phyloP scores from a whole-genome alignment of 441 rosid species.

The Melastoma candidum region DNA sequence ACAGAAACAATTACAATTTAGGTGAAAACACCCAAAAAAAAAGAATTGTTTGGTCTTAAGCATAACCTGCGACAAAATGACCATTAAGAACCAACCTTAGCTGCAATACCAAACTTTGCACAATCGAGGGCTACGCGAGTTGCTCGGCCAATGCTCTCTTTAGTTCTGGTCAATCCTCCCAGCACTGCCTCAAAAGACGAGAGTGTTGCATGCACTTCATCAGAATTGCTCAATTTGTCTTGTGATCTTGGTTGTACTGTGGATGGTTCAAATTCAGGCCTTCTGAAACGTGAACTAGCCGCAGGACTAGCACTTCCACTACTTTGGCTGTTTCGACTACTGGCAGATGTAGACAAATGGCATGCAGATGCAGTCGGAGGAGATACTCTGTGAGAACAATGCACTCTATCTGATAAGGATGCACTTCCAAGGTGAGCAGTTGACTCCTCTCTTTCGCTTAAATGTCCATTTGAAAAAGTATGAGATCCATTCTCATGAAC shows the following conservation, averaged over 20 bases:
- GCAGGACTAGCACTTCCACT: constrained; percentile 48
- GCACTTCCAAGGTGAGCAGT: constrained; percentile 23
- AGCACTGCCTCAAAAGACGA: constrained; percentile 69
- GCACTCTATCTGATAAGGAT: constrained; percentile 39
- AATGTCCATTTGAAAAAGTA: constrained; percentile 32
- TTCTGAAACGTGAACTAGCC: constrained; percentile 31
- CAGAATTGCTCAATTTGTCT: constrained; percentile 33
- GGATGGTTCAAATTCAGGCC: constrained; percentile 29
- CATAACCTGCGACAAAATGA: no score
- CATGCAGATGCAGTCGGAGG: constrained; percentile 35
- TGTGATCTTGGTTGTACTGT: constrained; percentile 27
- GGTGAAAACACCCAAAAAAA: no score
- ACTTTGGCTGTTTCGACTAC: constrained; percentile 50
- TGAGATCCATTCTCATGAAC: constrained; percentile 21
- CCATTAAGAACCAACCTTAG: constrained; percentile 42
- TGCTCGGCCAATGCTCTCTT: constrained; percentile 92
- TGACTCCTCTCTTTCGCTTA: constrained; percentile 25
- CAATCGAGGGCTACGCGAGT: constrained; percentile 89
- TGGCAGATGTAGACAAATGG: constrained; percentile 64
- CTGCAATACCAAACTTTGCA: constrained; percentile 60
- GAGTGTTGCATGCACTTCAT: constrained; percentile 48
- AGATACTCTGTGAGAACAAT: constrained; percentile 41
- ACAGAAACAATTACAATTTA: no score
- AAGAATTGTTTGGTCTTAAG: no score
- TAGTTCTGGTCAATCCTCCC: constrained; percentile 72